Evolutionary conservation across 345 rosid species (phyloP), one percentile per base, ranked within the genome.

Genomic region (Salix purpurea): DNA sequence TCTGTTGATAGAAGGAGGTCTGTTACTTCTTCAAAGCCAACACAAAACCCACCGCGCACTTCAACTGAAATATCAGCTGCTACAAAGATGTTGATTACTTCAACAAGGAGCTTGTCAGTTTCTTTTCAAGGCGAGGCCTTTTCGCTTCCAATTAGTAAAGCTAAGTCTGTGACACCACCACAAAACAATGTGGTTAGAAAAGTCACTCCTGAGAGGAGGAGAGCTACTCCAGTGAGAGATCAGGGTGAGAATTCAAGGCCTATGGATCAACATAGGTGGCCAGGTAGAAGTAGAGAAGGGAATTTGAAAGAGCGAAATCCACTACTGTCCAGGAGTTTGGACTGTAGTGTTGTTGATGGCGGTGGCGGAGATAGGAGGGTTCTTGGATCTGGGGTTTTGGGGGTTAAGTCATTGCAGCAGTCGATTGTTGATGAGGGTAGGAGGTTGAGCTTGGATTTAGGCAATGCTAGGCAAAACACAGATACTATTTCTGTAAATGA

Each of bases 121-220:
- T 90, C 99, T 1, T 95, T 95, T 72, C 99, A 93, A 87, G 99
- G 99, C 0, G 93, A 90, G 79, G 80, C 92, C 61, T 95, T 90
- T 86, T 93, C 97, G 48, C 93, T 95, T 67, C 97, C 97, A 76
- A 86, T 91, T 79, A 89, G 97, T 68, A 95, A 87, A 82, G 89
- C 91, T 65, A 95, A 90, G 80, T 88, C 91, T 32, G 73, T 86
- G 70, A 46, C 88, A 52, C 7, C 50, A 7, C 74, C 84, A 34
- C 85, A 85, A 28, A 84, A 86, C 30, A 76, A 74, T 79, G 73
- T 75, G 60, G 80, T 76, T 77, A 83, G 93, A 80, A 93, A 89
- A 78, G 71, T 84, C 36, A 85, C 94, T 19, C 90, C 89, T 1
- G 87, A 87, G 69, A 86, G 90, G 83, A 90, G 78, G 77, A 72